Percentiles rank a stretch among this genome's conserved stretches.
phyloP scores from a whole-genome alignment of 371 early-diverging fungal species.

The Neoconidiobolus thromboides region DNA sequence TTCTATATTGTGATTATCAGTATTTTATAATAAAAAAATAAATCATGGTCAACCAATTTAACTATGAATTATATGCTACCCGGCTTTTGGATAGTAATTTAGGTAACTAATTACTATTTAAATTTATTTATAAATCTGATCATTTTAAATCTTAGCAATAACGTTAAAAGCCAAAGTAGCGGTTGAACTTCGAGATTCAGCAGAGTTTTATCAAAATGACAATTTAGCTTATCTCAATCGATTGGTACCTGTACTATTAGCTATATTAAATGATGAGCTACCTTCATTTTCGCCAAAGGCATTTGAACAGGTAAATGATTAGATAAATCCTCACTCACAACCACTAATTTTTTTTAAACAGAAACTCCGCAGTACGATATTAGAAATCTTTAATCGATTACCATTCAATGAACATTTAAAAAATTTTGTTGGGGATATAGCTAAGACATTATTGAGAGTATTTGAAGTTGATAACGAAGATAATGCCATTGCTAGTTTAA shows the following conservation, averaged over 20 bases:
- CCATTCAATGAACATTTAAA: slow-evolving; percentile 67
- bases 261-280: slow-evolving; percentile 48
- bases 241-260: slow-evolving; percentile 65
- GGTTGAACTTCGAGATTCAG: neutral
- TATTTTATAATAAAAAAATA: no score
- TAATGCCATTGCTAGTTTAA: slow-evolving; percentile 78
- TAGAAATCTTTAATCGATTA: slow-evolving; percentile 83
- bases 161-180: neutral
- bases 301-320: slow-evolving; percentile 59
- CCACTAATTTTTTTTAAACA: slow-evolving; percentile 13
- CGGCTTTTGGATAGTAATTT: slow-evolving; percentile 38
- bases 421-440: slow-evolving; percentile 32
- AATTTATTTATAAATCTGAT: slow-evolving; percentile 27
- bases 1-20: no score
- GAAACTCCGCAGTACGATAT: slow-evolving; percentile 76
- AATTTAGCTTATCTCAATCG: slow-evolving; percentile 43
- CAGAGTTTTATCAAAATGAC: slow-evolving; percentile 27
- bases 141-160: neutral
- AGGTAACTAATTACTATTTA: slow-evolving; percentile 14
- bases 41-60: slow-evolving; percentile 9
- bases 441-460: slow-evolving; percentile 48
- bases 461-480: slow-evolving; percentile 90
- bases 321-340: slow-evolving; percentile 25
- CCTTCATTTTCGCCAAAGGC: slow-evolving; percentile 64
- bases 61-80: slow-evolving; percentile 43